Evolutionary conservation across 2,329 filamentous ascomycete genomes (phyloP).

Genomic region (Xylaria sp.): DNA sequence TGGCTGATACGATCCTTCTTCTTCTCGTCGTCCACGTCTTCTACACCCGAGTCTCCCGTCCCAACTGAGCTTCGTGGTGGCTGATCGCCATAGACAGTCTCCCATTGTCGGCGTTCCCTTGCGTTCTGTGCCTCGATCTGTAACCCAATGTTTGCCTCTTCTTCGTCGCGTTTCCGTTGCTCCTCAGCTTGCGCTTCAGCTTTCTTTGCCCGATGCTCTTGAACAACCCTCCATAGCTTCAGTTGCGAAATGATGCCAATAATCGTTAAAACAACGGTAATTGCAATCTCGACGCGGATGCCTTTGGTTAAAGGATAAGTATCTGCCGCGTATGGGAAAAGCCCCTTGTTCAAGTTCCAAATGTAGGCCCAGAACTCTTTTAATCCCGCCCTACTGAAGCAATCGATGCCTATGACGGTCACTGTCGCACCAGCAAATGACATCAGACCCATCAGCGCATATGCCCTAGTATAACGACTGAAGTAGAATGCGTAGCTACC

Average conservation of each 20-base stretch:
- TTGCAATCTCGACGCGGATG: constrained; percentile 83
- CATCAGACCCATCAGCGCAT: constrained; percentile 76
- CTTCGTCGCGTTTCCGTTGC: constrained; percentile 53
- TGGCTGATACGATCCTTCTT: constrained; percentile 42
- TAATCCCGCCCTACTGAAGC: constrained; percentile 84
- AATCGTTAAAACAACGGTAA: constrained; percentile 74
- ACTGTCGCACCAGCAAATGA: constrained; percentile 83
- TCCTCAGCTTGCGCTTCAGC: constrained; percentile 56
- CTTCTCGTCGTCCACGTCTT: constrained; percentile 53
- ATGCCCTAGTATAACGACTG: constrained; percentile 76
- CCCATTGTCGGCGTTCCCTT: constrained; percentile 73
- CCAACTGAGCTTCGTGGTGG: constrained; percentile 42
- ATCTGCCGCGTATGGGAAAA: constrained; percentile 77
- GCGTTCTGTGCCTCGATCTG: constrained; percentile 67
- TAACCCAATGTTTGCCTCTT: constrained; percentile 72
- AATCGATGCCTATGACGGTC: constrained; percentile 84
- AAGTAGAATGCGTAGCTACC: constrained; percentile 77
- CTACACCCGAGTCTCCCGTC: constrained; percentile 58
- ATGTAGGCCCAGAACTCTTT: constrained; percentile 97
- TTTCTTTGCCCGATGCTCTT: constrained; percentile 62
- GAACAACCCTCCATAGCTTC: constrained; percentile 82
- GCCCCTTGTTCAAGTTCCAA: constrained; percentile 78
- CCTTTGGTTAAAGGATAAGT: constrained; percentile 87
- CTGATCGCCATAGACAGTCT: constrained; percentile 71
- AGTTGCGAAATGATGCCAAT: constrained; percentile 83